Evolutionary conservation across 1,139 yeast genomes (phyloP).

Genomic region (Nakaseomyces kungkrabaensis): DNA sequence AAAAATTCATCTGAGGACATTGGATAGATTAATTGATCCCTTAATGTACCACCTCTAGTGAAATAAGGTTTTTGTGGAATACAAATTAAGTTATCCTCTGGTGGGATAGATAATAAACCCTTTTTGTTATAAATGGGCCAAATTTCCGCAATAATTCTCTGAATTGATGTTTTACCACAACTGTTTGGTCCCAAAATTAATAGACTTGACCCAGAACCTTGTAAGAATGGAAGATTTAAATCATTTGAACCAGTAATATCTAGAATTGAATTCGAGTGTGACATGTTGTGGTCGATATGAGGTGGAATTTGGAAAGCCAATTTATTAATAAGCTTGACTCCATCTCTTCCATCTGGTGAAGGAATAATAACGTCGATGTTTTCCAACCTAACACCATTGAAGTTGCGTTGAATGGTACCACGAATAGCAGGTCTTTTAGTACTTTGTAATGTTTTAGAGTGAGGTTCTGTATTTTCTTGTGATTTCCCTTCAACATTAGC

Average conservation of each 20-base stretch:
- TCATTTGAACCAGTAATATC: constrained; percentile 17
- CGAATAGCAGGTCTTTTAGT: constrained; percentile 20
- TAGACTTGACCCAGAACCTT: constrained; percentile 48
- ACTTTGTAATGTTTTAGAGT: background rate
- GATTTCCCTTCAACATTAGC: constrained; percentile 19
- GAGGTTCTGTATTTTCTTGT: background rate
- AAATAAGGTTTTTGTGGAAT: constrained; percentile 77
- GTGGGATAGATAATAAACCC: constrained; percentile 76
- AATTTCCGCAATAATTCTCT: constrained; percentile 74
- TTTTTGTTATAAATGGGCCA: constrained; percentile 73
- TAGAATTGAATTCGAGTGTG: constrained; percentile 19
- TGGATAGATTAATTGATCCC: constrained; percentile 87
- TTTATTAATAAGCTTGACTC: constrained; percentile 46
- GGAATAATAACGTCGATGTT: constrained; percentile 80
- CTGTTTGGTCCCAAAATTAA: constrained; percentile 83
- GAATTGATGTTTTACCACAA: constrained; percentile 80
- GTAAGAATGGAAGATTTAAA: constrained; percentile 18
- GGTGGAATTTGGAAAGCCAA: constrained; percentile 55
- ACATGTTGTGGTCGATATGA: constrained; percentile 17
- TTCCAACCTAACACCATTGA: constrained; percentile 73
- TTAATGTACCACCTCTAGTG: constrained; percentile 64
- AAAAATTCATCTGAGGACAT: constrained; percentile 69
- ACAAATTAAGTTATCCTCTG: constrained; percentile 59
- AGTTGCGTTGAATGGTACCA: constrained; percentile 76
- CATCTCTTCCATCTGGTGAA: constrained; percentile 45